Conservation (phyloP, 805 yeast genomes). For the Starmerella geochares region DNA sequence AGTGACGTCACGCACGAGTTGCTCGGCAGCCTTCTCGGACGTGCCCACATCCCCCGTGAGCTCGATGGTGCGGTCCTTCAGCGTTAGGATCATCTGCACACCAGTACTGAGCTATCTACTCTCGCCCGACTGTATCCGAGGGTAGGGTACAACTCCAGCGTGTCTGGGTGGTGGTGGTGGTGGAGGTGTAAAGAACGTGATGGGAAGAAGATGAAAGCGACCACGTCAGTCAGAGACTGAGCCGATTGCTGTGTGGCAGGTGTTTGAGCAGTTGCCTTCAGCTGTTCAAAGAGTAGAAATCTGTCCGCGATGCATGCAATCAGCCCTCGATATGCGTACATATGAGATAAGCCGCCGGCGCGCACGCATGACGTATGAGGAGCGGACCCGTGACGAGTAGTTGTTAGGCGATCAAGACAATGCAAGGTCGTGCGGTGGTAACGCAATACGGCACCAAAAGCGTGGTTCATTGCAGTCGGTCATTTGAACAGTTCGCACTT, state of each 20-base stretch:
- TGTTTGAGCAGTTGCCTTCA: no score
- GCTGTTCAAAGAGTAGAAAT: no score
- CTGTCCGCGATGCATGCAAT: not conserved
- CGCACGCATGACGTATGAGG: not conserved
- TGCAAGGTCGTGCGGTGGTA: no score
- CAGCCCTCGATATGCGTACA: not conserved
- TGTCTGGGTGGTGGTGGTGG: no score
- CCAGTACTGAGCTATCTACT: not conserved
- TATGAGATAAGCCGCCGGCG: not conserved
- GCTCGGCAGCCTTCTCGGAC: slow-evolving; percentile 9
- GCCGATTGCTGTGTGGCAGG: no score
- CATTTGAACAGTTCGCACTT: no score
- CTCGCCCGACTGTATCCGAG: not conserved
- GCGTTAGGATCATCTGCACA: slow-evolving; percentile 10
- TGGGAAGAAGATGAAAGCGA: no score
- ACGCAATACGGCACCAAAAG: no score
- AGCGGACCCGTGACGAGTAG: not conserved
- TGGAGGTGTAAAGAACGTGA: no score
- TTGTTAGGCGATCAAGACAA: no score
- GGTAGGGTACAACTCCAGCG: slow-evolving; percentile 2
- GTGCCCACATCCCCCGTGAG: slow-evolving; percentile 1
- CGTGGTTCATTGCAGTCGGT: no score
- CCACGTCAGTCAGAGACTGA: no score
- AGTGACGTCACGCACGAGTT: slow-evolving; percentile 14
- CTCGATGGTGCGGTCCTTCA: slow-evolving; percentile 13